These are phyloP conservation scores for Pythium pyrilobum DNA, from an alignment of 352 stramenopile genomes.

Conservation along the genomic window DNA sequence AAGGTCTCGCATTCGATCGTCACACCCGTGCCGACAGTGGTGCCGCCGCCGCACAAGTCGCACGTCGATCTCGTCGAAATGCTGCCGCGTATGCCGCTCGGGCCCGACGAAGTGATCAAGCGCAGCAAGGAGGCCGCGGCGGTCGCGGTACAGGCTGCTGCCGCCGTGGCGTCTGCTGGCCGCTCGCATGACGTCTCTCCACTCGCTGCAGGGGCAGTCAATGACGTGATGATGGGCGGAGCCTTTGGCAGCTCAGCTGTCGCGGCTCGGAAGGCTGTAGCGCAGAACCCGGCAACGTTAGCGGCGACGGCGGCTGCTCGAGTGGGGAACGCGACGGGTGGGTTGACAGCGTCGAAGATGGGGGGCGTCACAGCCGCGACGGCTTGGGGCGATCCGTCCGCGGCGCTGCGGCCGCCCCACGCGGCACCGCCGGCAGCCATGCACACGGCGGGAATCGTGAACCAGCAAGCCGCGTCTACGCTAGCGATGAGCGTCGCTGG, in stretches of 20 bases:
- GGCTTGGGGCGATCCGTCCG: slow-evolving; percentile 11
- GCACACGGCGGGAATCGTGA: not conserved
- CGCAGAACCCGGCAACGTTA: not conserved
- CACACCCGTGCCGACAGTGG: slow-evolving; percentile 26
- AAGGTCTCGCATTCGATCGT: slow-evolving; percentile 20
- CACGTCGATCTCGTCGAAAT: slow-evolving; percentile 69
- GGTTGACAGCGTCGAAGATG: slow-evolving; percentile 3
- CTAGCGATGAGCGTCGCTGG: not conserved
- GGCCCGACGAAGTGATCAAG: slow-evolving; percentile 83
- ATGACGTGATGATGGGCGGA: slow-evolving; percentile 45
- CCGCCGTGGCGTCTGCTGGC: slow-evolving; percentile 52
- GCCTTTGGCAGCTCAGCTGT: slow-evolving; percentile 33
- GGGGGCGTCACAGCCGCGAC: not conserved
- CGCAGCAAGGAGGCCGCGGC: slow-evolving; percentile 77
- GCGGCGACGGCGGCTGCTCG: not conserved
- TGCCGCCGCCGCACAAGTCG: slow-evolving; percentile 70
- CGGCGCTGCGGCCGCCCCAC: slow-evolving; percentile 2
- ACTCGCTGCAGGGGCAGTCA: slow-evolving; percentile 41
- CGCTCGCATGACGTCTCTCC: slow-evolving; percentile 25
- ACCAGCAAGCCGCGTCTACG: not conserved
- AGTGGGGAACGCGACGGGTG: not conserved
- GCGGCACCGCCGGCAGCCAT: slow-evolving; percentile 1
- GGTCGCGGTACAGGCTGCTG: slow-evolving; percentile 63
- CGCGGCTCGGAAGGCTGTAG: slow-evolving; percentile 13
- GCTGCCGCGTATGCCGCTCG: slow-evolving; percentile 40